Conservation (phyloP, 139 green algal species). For the Picochlorum costavermella region DNA sequence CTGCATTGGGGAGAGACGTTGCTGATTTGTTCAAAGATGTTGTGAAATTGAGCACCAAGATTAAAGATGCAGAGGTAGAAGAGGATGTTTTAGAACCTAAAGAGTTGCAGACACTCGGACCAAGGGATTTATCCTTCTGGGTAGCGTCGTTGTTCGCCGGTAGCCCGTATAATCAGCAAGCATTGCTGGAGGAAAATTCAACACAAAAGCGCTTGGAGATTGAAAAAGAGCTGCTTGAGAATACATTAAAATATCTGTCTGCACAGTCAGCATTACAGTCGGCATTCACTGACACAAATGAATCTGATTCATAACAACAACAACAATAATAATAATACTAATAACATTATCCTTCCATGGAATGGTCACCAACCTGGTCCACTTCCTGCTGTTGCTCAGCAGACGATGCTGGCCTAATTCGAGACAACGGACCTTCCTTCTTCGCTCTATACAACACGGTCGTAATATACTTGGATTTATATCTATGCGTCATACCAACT, state of each 20-base stretch:
- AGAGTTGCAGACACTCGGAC: constrained; percentile 20
- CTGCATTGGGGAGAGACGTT: constrained; percentile 13
- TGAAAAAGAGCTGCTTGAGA: constrained; percentile 17
- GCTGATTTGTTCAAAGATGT: constrained; percentile 23
- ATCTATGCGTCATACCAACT: constrained; percentile 85
- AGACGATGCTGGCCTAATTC: too few relatives aligned
- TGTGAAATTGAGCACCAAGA: constrained; percentile 18
- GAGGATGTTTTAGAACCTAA: constrained; percentile 17
- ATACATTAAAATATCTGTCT: constrained; percentile 21
- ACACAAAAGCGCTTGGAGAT: constrained; percentile 21
- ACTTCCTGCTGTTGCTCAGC: too few relatives aligned
- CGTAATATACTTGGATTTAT: constrained; percentile 96
- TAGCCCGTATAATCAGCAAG: constrained; percentile 27
- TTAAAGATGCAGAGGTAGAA: constrained; percentile 13
- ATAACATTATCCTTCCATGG: too few relatives aligned
- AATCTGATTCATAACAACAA: not conserved
- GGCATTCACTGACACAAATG: constrained; percentile 15
- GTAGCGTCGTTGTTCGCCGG: constrained; percentile 31
- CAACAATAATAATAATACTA: not conserved
- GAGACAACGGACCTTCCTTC: not conserved
- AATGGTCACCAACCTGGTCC: too few relatives aligned
- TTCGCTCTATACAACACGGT: constrained; percentile 67
- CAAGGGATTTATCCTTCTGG: constrained; percentile 32
- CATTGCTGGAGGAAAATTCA: constrained; percentile 24
- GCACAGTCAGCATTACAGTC: constrained; percentile 19